Conservation (phyloP, 2,329 filamentous ascomycete species). For the Aureobasidium lini region DNA sequence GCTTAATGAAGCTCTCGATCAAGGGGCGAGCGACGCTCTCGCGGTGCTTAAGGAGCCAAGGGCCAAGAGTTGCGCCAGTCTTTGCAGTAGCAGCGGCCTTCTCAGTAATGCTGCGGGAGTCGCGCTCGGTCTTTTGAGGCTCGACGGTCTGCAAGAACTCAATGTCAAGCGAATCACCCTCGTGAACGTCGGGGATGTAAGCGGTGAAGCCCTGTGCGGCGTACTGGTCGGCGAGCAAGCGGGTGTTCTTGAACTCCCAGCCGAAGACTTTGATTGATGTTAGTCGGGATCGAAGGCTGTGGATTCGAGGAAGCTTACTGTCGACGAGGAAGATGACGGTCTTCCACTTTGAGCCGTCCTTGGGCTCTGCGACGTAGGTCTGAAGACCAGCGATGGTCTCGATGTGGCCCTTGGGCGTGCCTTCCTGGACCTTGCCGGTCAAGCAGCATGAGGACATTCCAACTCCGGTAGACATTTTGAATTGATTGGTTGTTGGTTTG, state of each 20-base stretch:
- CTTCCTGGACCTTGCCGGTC: constrained; percentile 33
- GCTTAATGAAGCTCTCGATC: constrained; percentile 37
- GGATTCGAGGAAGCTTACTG: constrained; percentile 23
- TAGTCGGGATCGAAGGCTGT: not conserved
- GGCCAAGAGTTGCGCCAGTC: constrained; percentile 34
- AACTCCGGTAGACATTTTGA: constrained; percentile 24
- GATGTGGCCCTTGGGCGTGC: constrained; percentile 28
- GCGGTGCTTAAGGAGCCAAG: constrained; percentile 38
- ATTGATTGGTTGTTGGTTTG: not conserved
- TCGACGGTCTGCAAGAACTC: constrained; percentile 37
- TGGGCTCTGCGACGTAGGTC: constrained; percentile 40
- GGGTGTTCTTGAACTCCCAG: constrained; percentile 40
- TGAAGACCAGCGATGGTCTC: constrained; percentile 32
- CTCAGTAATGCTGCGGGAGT: constrained; percentile 29
- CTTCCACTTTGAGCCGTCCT: constrained; percentile 34
- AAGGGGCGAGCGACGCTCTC: constrained; percentile 36
- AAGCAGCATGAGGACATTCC: constrained; percentile 38
- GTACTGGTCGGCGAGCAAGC: constrained; percentile 42
- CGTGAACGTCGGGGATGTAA: constrained; percentile 40
- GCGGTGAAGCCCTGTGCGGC: constrained; percentile 39
- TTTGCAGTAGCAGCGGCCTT: constrained; percentile 35
- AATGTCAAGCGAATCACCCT: constrained; percentile 33
- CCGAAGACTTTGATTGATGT: constrained; percentile 35
- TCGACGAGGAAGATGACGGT: constrained; percentile 41
- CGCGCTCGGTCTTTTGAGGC: constrained; percentile 34